Base-by-base conservation (phyloP, 192 early-diverging fungal genomes). In the Cetraspora pellucida region DNA sequence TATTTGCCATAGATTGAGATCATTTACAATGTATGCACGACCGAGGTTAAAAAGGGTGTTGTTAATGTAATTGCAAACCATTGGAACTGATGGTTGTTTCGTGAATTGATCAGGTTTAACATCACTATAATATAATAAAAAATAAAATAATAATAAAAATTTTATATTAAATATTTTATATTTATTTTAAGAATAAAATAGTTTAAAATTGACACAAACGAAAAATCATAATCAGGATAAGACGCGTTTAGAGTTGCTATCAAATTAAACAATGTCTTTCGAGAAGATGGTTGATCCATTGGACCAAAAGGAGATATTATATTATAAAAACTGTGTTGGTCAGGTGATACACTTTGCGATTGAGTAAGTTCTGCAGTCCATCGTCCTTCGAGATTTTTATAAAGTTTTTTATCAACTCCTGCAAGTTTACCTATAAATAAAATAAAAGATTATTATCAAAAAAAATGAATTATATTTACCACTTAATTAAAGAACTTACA, bases 211-310 rank as follows among this genome's bases (percentile, higher is more conserved):
- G 23, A 68, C 57, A 83, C 81, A 55, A 84, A 92, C 91, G 91
- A 96, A 86, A 97, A 99, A 81, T 98, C 97, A 80, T 97, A 96
- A 81, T 99, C 96, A 13, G 97, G 96, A 74, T 94, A 99, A 10
- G 94, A 93, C 3, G 95, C 92, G 81, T 99, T 99, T 47, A 99
- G 85, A 7, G 97, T 99, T 16, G 93, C 94, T 21, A 99, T 91
- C 31, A 99, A 86, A 75, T 97, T 97, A 80, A 98, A 98, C 47
- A 98, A 86, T 8, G 94, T 95, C 85, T 92, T 92, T 46, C 95
- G 86, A 23, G 93, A 93, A 3, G 95, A 89, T 1, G 92, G 78
- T 79, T 96, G 87, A n/a, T 90, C 88, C 74, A 98, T 82, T 16
- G 95, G 92, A n/a, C 96, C 95, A 87, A 94, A 95, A 65, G 95